These are phyloP conservation scores for Hypoxylon sp. DNA, from an alignment of 2,329 filamentous ascomycete genomes.

Conservation along the genomic window DNA sequence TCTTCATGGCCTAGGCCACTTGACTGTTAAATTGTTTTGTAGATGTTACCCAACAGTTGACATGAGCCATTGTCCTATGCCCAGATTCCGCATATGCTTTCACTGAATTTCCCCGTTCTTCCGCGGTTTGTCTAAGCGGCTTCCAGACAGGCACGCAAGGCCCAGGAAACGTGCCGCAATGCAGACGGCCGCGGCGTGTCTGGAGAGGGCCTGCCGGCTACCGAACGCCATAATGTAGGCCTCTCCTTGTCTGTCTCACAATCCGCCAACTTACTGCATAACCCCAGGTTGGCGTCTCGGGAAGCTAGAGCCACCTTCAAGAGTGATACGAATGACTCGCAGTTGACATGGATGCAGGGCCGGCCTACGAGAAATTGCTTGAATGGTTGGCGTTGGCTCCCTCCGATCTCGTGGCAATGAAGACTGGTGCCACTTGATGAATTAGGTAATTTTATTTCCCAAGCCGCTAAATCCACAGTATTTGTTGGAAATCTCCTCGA, in stretches of 20 bases:
- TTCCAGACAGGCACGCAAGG: slow-evolving; percentile 17
- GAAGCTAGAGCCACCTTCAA: slow-evolving; percentile 10
- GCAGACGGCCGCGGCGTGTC: slow-evolving; percentile 23
- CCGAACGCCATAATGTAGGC: slow-evolving; percentile 22
- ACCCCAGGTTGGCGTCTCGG: slow-evolving; percentile 11
- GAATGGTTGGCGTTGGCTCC: background rate
- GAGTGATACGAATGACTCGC: slow-evolving; percentile 8
- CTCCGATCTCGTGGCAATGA: background rate
- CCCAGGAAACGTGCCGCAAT: slow-evolving; percentile 21
- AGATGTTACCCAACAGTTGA: slow-evolving; percentile 17
- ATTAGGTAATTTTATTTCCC: background rate
- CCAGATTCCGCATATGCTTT: slow-evolving; percentile 9
- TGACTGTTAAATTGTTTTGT: slow-evolving; percentile 2
- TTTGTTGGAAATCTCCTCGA: background rate
- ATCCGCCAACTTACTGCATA: slow-evolving; percentile 15
- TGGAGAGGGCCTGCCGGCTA: slow-evolving; percentile 27
- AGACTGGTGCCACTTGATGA: background rate
- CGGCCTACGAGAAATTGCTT: background rate
- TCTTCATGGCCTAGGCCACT: slow-evolving; percentile 8
- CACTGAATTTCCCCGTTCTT: slow-evolving; percentile 12
- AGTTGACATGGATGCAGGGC: slow-evolving; percentile 2
- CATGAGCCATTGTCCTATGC: slow-evolving; percentile 2
- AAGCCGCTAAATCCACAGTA: background rate
- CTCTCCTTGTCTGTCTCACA: slow-evolving; percentile 21
- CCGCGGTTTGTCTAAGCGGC: slow-evolving; percentile 12